These are phyloP conservation scores for Russula sp. DNA, from an alignment of 768 basidiomycete genomes.

Conservation along the genomic window DNA sequence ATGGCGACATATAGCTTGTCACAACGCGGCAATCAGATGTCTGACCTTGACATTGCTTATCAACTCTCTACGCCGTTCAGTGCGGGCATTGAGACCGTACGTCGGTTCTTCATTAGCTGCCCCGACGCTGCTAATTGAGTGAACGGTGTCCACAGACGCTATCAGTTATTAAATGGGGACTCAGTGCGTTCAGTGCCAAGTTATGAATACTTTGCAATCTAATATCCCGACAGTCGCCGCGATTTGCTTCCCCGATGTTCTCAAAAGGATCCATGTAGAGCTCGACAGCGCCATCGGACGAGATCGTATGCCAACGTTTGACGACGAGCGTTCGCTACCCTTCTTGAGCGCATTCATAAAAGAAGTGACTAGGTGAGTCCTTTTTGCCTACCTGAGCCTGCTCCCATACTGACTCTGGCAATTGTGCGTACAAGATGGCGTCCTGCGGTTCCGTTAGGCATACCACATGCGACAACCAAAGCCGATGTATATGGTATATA, in stretches of 20 bases:
- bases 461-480: slow-evolving; percentile 19
- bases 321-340: slow-evolving; percentile 24
- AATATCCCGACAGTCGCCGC: slow-evolving; percentile 5
- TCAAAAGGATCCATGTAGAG: slow-evolving; percentile 27
- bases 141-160: slow-evolving; percentile 4
- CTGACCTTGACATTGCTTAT: slow-evolving; percentile 17
- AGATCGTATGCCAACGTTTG: slow-evolving; percentile 26
- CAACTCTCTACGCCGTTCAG: slow-evolving; percentile 19
- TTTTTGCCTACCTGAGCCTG: background rate
- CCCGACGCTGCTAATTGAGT: background rate
- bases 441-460: slow-evolving; percentile 11
- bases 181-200: slow-evolving; percentile 1
- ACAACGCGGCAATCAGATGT: background rate
- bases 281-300: slow-evolving; percentile 27
- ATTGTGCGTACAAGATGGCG: slow-evolving; percentile 11
- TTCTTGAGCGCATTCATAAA: slow-evolving; percentile 27
- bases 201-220: background rate
- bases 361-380: slow-evolving; percentile 24
- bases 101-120: background rate
- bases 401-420: background rate
- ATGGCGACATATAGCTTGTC: slow-evolving; percentile 16
- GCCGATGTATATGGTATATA: slow-evolving; percentile 12
- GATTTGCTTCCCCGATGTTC: slow-evolving; percentile 24
- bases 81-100: slow-evolving; percentile 24
- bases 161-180: slow-evolving; percentile 9